A percentile compares a stretch with the other conserved stretches of the same genome.
Evolutionary conservation across 2,329 filamentous ascomycete species (phyloP).

Genomic region (Claviceps maximensis): DNA sequence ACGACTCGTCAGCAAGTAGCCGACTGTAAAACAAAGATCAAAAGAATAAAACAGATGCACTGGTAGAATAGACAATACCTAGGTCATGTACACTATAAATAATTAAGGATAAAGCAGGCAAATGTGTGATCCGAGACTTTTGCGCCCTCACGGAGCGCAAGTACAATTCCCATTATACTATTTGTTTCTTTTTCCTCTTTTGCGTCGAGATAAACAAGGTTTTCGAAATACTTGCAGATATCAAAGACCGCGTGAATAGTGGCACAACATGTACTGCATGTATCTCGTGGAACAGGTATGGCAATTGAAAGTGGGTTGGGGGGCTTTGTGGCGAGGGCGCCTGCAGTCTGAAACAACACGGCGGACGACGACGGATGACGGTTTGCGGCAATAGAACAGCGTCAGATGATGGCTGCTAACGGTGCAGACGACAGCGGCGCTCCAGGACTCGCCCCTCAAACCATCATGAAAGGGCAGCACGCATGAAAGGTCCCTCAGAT

Average conservation of each 20-base stretch:
- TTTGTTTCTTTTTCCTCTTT: too few species aligned
- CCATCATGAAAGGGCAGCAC: background rate
- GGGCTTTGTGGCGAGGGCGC: background rate
- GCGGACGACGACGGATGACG: background rate
- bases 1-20: conserved; percentile 18
- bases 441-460: background rate
- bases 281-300: background rate
- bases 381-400: background rate
- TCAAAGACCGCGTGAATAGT: background rate
- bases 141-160: background rate
- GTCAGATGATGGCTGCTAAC: background rate
- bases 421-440: background rate
- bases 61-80: background rate
- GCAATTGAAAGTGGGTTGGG: background rate
- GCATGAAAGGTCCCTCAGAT: too few species aligned
- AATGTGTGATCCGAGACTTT: background rate
- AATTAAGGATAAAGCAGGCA: background rate
- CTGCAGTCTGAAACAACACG: background rate
- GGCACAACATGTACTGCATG: background rate
- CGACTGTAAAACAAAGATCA: conserved; percentile 15
- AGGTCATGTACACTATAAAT: background rate
- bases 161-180: background rate
- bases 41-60: background rate
- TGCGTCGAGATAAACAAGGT: background rate
- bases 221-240: background rate